These are phyloP conservation scores for Perkinsus olseni DNA, from an alignment of 169 alveolate species.

Conservation along the genomic window DNA sequence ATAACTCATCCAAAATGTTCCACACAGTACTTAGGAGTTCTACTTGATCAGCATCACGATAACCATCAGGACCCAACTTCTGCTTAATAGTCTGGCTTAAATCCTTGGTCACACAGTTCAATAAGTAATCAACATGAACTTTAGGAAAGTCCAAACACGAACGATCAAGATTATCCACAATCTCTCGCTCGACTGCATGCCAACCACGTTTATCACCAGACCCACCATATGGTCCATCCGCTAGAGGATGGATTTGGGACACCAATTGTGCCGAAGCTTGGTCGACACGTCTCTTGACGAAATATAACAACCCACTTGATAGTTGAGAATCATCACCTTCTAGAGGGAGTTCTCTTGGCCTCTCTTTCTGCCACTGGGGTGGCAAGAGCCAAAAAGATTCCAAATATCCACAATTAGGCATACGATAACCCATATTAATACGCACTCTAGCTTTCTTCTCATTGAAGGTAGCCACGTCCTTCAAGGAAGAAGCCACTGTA, in stretches of 20 bases:
- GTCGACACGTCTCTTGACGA: neutral
- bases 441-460: neutral
- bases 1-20: neutral
- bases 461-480: neutral
- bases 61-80: neutral
- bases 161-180: neutral
- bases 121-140: neutral
- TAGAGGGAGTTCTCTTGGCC: neutral
- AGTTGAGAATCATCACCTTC: neutral
- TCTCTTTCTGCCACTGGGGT: neutral
- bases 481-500: neutral
- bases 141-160: neutral
- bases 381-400: neutral
- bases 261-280: neutral
- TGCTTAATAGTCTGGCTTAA: neutral
- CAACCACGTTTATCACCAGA: neutral
- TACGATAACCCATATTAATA: neutral
- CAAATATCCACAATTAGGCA: neutral
- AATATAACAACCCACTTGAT: neutral
- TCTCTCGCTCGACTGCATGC: neutral
- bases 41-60: neutral
- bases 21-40: neutral
- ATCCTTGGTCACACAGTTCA: neutral
- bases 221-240: neutral
- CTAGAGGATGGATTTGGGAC: neutral